Evolutionary conservation across 441 rosid genomes (phyloP), one percentile per base, ranked within the genome.

Genomic region (Bocquillonia castaneifolia): DNA sequence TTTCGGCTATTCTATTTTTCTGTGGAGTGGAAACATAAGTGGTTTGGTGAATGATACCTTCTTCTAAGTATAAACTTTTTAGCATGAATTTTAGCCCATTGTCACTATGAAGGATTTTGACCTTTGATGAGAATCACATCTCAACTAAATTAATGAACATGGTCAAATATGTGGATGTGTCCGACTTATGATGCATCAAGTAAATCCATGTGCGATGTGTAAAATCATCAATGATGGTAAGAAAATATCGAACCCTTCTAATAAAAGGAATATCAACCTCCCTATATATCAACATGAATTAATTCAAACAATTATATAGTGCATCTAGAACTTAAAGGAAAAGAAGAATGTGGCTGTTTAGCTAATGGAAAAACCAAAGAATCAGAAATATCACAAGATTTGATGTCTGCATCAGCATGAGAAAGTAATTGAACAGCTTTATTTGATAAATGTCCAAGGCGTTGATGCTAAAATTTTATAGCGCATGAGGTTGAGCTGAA

Each of bases 381-480:
- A 61, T 14, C 8, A 6, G 1, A 40, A 0, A 10, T 42, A 25
- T 7, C 8, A 4, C 52, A 42, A 42, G 22, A 0, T 23, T 61
- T 61, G 26, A 13, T 28, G 14, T 25, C 14, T 20, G 14, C 31
- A 56, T 9, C 0, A 3, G 60, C 15, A 40, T 13, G 0, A 23
- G 12, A 0, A 42, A 61, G 42, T 40, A 61, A 61, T 5, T 2
- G 3, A 17, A 7, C 15, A 15, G 17, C 20, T 17, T 45, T 45
- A 1, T 2, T 45, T 12, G 36, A 14, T 6, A 23, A 34, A n/a
- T 61, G 36, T 22, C 52, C 51, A 40, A 42, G 65, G 0, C 4
- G 13, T 61, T 61, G 65, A 26, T 61, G 65, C 52, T 14, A 61
- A 61, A 61, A 7, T 2, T 15, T 45, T n/a, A n/a, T n/a, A n/a